Evolutionary conservation across 495 filamentous ascomycete species (phyloP), one percentile per base, ranked within the genome.

Genomic region (Podospora didyma): DNA sequence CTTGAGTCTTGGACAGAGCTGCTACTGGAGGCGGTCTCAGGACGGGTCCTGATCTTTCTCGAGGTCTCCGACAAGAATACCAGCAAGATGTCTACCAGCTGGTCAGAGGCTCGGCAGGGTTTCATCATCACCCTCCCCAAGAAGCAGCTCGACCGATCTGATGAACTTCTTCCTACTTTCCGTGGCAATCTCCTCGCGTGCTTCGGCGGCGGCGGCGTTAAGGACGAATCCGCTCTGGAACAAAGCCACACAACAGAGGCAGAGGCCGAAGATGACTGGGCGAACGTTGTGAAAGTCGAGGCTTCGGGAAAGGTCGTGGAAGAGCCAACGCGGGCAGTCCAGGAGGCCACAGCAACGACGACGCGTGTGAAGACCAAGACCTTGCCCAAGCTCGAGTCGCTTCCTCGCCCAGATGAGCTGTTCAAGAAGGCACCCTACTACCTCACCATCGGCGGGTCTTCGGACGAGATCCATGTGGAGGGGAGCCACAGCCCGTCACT

Each of bases 401-500:
- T 76, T 1, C 67, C 70, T 7, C 51, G 69, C 5, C 73, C 72
- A 3, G 68, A 73, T 28, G 63, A 74, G 45, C 57, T 75, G 7
- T 63, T 76, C 28, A 60, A 68, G 10, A 62, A 54, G 11, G 70
- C 73, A 5, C 74, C 75, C 9, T 78, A 76, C 44, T 62, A 75
- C 47, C 69, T 78, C 20, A 59, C 55, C 11, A 53, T 76, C 3
- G 53, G 51, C 17, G 48, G 26, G 7, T 47, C 61, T 6, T 48
- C 48, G 20, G 26, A 24, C 4, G 17, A 49, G 1, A 61, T 75
- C 26, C 63, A 70, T 31, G 41, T 78, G 7, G 65, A 73, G 12
- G 63, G 68, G 47, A 75, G 73, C 39, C 75, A 77, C 47, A 73
- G 71, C 42, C 64, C 66, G 21, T 66, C 71, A 0, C 45, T 77